Evolutionary conservation across 1,284 basidiomycete genomes (phyloP), one percentile per base, ranked within the genome.

Genomic region (Rhodotorula sp.): DNA sequence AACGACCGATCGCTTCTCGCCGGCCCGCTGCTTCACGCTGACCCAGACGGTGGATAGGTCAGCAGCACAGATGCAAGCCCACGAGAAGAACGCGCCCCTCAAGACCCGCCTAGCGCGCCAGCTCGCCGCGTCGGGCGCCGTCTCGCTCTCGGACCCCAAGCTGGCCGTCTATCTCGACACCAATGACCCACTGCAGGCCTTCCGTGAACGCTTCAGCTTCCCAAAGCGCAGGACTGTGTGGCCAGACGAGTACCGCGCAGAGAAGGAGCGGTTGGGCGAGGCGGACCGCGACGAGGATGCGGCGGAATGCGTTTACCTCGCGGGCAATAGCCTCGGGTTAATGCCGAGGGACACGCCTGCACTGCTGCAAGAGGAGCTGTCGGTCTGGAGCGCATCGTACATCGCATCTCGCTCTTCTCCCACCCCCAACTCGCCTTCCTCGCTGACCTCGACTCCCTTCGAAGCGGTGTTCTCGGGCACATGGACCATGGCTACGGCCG

Each of bases 321-420:
- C 93, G 82, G 97, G 96, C 58, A 99, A 99, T 84, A 97, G 94
- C 56, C 87, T 99, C 7, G 96, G 96, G 1, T 86, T 90, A 60
- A 85, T 94, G 78, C 87, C 91, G 56, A 92, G 89, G 80, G 85
- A 87, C 53, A 89, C 92, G 34, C 85, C 87, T 71, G 80, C 86
- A 77, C 85, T 93, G 66, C 84, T 99, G 44, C 83, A 91, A 77
- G 88, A 96, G 82, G 97, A 99, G 82, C 82, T 99, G 59, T 83
- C 88, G 63, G 89, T 90, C n/a, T 99, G 96, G 97, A 88, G 85
- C 46, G 87, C 87, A 69, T 86, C 86, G 94, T 93, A 80, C 80
- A 83, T 75, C n/a, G 27, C 27, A 9, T 8, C 15, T 17, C 32
- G 3, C 22, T 50, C 29, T 12, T 56, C 2, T 0, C 37, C 6